Evolutionary conservation across 129 eudicot genomes (phyloP).

Genomic region (Flaveria brownii): DNA sequence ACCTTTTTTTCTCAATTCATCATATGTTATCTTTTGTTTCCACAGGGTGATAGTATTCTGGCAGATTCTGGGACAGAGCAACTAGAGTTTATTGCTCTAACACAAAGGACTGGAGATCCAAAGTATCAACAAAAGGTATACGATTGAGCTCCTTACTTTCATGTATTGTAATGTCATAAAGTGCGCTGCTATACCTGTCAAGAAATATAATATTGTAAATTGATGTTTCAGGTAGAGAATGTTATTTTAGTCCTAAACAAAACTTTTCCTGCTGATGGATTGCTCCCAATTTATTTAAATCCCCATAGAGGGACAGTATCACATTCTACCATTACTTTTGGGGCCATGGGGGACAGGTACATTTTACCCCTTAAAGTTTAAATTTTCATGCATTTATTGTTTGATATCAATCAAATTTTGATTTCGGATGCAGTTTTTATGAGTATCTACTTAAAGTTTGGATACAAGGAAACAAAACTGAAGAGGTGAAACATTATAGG

Average conservation of each 20-base stretch:
- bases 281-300: conserved; percentile 83
- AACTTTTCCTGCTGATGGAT: conserved; percentile 89
- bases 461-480: conserved; percentile 97
- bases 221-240: conserved; percentile 75
- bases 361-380: background rate
- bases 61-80: conserved; percentile 99
- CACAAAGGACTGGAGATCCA: conserved; percentile 92
- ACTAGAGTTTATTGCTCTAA: conserved; percentile 90
- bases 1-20: conserved; percentile 40
- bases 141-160: conserved; percentile 9
- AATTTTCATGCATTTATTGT: background rate
- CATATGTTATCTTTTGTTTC: background rate
- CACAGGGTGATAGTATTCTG: conserved; percentile 87
- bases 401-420: conserved; percentile 17
- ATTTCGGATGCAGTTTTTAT: conserved; percentile 76
- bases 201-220: background rate
- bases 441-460: conserved; percentile 97
- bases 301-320: conserved; percentile 76
- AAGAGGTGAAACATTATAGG: conserved; percentile 85
- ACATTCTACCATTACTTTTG: conserved; percentile 91
- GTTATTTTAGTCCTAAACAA: conserved; percentile 77
- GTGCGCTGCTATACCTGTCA: background rate
- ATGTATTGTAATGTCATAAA: conserved; percentile 8
- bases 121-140: conserved; percentile 92
- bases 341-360: conserved; percentile 99